Evolutionary conservation across 2,329 filamentous ascomycete species (phyloP), one percentile per base, ranked within the genome.

Genomic region (Dendrostoma leiphaemia): DNA sequence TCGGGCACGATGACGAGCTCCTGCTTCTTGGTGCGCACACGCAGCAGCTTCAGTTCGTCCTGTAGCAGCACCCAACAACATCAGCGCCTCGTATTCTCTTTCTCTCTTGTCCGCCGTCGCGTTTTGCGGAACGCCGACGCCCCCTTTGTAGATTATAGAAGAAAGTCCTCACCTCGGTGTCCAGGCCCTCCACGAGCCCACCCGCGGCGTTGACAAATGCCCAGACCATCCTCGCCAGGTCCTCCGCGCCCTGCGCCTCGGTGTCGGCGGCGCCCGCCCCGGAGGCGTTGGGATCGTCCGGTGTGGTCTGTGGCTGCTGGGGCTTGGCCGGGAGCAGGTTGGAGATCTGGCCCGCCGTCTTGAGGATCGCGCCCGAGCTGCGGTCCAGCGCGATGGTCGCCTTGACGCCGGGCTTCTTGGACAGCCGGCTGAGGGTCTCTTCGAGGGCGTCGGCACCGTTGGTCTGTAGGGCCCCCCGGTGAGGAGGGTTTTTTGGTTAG

Each of bases 1-100:
- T 93, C 90, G 69, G 89, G 89, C 19, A 93, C 87, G 64, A 94
- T 90, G 56, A 94, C 87, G 59, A 94, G 74, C 69, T 95, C 90
- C 63, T 91, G 88, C 69, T 89, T 91, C 75, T 86, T 91, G n/a
- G 89, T 93, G 60, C 90, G 81, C 60, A 95, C 67, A 59, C 89
- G 80, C 48, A 94, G 71, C 45, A 94, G 75, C 71, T 86, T 91
- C 59, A 92, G 71, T 66, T 92, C 89, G 64, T 94, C 90, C 79
- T 88, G 59, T 28, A 7, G 23, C 8, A 51, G 28, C 29, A 17
- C 6, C 17, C 17, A 34, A 21, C 41, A 23, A 35, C 1, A 23
- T 60, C 34, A 59, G 49, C n/a, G n/a, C 38, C 12, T 38, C 19
- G 28, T 29, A 31, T 21, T 15, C 6, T 19, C 15, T 45, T 17